These are phyloP conservation scores for Colletotrichum abscissum DNA, from an alignment of 2,329 filamentous ascomycete species.

Conservation along the genomic window DNA sequence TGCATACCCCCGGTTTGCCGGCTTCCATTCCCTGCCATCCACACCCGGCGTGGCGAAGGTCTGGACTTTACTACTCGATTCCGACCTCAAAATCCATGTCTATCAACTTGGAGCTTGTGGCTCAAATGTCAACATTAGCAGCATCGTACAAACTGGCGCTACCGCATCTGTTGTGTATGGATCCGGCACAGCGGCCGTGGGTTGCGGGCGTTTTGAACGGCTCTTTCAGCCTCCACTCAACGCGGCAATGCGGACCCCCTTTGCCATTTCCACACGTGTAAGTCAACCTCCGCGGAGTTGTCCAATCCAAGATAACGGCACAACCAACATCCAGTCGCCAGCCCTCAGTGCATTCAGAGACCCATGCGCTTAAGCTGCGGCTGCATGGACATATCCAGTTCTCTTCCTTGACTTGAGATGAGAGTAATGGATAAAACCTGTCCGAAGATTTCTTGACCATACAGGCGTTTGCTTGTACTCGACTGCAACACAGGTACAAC, in stretches of 20 bases:
- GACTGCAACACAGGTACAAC: neutral
- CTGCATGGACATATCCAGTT: constrained; percentile 10
- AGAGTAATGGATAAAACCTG: too few relatives aligned
- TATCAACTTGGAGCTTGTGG: neutral
- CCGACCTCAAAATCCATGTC: neutral
- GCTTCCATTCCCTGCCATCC: constrained; percentile 15
- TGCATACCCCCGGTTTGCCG: constrained; percentile 21
- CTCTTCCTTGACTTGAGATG: neutral
- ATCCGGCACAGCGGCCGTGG: constrained; percentile 4
- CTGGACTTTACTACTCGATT: constrained; percentile 13
- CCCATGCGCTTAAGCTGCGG: constrained; percentile 8
- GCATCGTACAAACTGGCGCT: neutral
- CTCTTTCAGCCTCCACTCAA: constrained; percentile 32
- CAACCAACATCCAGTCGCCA: constrained; percentile 20
- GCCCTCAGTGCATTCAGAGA: neutral
- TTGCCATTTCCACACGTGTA: constrained; percentile 26
- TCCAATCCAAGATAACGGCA: constrained; percentile 30
- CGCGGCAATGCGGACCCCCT: constrained; percentile 28
- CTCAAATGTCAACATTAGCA: neutral
- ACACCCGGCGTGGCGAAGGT: constrained; percentile 7
- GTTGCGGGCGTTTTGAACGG: constrained; percentile 26
- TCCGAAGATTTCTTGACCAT: neutral
- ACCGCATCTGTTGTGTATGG: constrained; percentile 2
- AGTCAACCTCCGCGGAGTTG: constrained; percentile 32
- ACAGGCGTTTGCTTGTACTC: neutral